These are phyloP conservation scores for Pleurotus tuber-regium DNA, from an alignment of 768 basidiomycete species.

Conservation along the genomic window DNA sequence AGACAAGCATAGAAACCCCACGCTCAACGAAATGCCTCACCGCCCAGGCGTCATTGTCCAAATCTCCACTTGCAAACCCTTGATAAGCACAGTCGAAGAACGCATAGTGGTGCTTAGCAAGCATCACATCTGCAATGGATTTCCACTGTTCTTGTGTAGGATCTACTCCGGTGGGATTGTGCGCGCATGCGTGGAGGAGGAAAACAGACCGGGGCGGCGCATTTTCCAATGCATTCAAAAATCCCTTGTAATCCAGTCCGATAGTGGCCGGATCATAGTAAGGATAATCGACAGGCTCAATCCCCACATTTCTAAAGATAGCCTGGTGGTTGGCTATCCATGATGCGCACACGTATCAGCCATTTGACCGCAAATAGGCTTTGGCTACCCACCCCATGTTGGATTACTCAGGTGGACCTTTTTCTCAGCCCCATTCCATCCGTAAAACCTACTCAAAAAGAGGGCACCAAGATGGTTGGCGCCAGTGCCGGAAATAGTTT, in stretches of 20 bases:
- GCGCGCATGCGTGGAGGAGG: conserved; percentile 91
- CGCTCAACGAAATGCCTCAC: conserved; percentile 82
- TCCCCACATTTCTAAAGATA: conserved; percentile 87
- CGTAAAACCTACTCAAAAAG: conserved; percentile 84
- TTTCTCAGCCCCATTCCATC: conserved; percentile 62
- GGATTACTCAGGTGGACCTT: conserved; percentile 86
- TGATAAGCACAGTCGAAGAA: conserved; percentile 98
- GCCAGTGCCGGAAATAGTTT: conserved; percentile 95
- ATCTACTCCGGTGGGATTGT: conserved; percentile 97
- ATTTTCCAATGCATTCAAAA: conserved; percentile 53
- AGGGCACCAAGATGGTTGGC: conserved; percentile 92
- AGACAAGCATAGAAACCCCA: conserved; percentile 76
- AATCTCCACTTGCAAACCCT: conserved; percentile 91
- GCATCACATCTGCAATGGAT: conserved; percentile 67
- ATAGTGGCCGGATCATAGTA: conserved; percentile 93
- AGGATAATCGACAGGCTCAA: conserved; percentile 84
- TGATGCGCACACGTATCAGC: neutral
- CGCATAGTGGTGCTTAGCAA: conserved; percentile 74
- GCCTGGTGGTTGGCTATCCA: conserved; percentile 81
- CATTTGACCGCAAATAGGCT: conserved; percentile 11
- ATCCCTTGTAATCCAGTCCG: conserved; percentile 75
- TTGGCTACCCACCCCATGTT: conserved; percentile 76
- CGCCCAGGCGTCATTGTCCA: conserved; percentile 90
- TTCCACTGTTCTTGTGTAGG: conserved; percentile 88
- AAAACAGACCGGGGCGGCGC: conserved; percentile 82